A percentile compares a stretch with the other conserved stretches of the same genome.
Evolutionary conservation across 768 basidiomycete genomes (phyloP).

Genomic region (Hericium coralloides): DNA sequence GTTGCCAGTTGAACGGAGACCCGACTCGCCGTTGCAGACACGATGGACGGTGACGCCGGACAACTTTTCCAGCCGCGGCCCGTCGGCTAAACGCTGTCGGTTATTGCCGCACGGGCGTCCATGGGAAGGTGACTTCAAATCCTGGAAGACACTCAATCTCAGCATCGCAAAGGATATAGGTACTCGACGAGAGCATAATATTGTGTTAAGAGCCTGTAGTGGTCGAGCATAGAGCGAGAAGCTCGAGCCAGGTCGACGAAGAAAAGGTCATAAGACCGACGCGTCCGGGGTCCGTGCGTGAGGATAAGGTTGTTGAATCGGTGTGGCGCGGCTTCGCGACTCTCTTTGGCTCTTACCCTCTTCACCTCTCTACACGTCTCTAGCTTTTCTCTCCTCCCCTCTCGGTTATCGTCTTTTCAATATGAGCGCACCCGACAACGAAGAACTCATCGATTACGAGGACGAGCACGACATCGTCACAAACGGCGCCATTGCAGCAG

Average conservation of each 20-base stretch:
- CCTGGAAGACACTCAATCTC: too few relatives aligned
- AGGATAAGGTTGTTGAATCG: not conserved
- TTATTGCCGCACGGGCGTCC: too few relatives aligned
- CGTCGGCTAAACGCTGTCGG: too few relatives aligned
- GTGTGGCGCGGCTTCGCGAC: constrained; percentile 12
- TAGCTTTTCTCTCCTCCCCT: constrained; percentile 22
- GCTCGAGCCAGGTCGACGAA: not conserved
- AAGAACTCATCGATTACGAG: constrained; percentile 92
- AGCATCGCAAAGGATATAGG: not conserved
- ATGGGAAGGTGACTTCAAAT: too few relatives aligned
- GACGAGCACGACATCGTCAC: constrained; percentile 78
- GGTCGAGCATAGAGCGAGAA: too few relatives aligned
- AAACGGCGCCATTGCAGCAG: constrained; percentile 41
- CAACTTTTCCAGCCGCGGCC: too few relatives aligned
- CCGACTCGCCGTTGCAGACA: too few relatives aligned
- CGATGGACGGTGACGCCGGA: too few relatives aligned
- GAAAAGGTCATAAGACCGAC: not conserved
- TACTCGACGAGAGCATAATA: too few relatives aligned
- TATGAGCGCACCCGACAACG: constrained; percentile 82
- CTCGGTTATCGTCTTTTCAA: constrained; percentile 19
- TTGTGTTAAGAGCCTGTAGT: too few relatives aligned
- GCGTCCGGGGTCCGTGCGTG: constrained; percentile 4
- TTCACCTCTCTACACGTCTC: constrained; percentile 15
- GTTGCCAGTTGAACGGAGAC: too few relatives aligned
- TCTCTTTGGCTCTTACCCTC: constrained; percentile 16